Conservation (phyloP, 805 yeast genomes). For the Spathaspora girioi region DNA sequence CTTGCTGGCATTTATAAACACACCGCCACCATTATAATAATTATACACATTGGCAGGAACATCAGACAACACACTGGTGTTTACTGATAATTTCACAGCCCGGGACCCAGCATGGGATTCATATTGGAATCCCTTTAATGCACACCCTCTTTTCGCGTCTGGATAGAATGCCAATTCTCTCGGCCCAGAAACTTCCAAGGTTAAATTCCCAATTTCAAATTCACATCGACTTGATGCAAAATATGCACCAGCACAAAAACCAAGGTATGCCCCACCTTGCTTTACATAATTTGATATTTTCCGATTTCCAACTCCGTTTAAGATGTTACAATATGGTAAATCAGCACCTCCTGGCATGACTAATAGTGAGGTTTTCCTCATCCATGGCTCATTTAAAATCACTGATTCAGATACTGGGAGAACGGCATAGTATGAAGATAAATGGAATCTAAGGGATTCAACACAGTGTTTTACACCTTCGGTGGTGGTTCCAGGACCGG, state of each 20-base stretch:
- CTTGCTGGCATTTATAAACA: conserved; percentile 71
- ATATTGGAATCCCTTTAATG: conserved; percentile 75
- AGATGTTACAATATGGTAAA: conserved; percentile 69
- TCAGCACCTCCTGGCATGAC: conserved; percentile 98
- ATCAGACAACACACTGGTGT: conserved; percentile 24
- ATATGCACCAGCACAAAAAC: conserved; percentile 96
- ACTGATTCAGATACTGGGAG: conserved; percentile 60
- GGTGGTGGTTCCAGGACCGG: conserved; percentile 77
- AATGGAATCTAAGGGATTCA: conserved; percentile 66
- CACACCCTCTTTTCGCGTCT: conserved; percentile 80
- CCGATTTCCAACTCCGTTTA: conserved; percentile 67
- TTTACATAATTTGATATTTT: conserved; percentile 61
- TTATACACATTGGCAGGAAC: conserved; percentile 24
- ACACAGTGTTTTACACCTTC: conserved; percentile 83
- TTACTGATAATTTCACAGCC: conserved; percentile 47
- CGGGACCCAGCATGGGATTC: conserved; percentile 73
- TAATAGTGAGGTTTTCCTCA: conserved; percentile 66
- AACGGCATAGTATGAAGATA: conserved; percentile 90
- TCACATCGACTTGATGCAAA: conserved; percentile 73
- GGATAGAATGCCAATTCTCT: conserved; percentile 82
- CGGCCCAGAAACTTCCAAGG: conserved; percentile 78
- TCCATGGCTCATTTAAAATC: conserved; percentile 84
- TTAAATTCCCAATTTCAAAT: conserved; percentile 71
- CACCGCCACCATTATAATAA: conserved; percentile 89
- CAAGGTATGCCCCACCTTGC: conserved; percentile 78